Conservation (phyloP, 2,329 filamentous ascomycete species). For the Sphaerostilbella broomeana region DNA sequence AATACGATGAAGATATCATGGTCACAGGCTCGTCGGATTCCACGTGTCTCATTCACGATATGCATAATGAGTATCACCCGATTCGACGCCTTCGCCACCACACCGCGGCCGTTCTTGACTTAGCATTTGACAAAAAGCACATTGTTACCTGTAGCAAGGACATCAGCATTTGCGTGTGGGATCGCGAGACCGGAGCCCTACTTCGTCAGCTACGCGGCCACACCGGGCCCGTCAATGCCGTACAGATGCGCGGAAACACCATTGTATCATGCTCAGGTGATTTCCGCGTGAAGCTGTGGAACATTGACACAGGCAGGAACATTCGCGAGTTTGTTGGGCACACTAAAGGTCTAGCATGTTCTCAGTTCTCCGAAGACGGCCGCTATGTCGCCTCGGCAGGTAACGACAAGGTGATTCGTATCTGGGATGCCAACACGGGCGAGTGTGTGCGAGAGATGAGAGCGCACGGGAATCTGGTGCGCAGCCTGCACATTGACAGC, state of each 20-base stretch:
- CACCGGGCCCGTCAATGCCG: conserved; percentile 87
- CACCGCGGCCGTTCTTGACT: conserved; percentile 81
- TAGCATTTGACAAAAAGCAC: conserved; percentile 85
- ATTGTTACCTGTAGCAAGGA: conserved; percentile 98
- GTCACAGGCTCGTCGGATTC: conserved; percentile 92
- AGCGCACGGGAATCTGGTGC: conserved; percentile 80
- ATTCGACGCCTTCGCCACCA: conserved; percentile 73
- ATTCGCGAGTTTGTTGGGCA: conserved; percentile 87
- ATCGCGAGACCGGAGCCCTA: conserved; percentile 68
- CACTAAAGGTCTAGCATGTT: conserved; percentile 89
- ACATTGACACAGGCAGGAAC: conserved; percentile 78
- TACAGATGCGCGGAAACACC: conserved; percentile 87
- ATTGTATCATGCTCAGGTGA: conserved; percentile 93
- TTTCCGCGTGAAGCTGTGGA: conserved; percentile 91
- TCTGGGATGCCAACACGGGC: conserved; percentile 90
- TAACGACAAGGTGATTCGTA: conserved; percentile 91
- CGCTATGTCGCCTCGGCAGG: conserved; percentile 88
- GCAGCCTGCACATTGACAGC: conserved; percentile 84
- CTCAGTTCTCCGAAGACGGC: conserved; percentile 94
- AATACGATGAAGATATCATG: conserved; percentile 88
- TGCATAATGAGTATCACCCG: conserved; percentile 71
- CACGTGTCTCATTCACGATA: conserved; percentile 85
- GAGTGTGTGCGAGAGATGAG: conserved; percentile 73
- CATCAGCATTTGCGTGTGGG: conserved; percentile 88
- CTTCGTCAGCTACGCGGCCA: conserved; percentile 79